These are phyloP conservation scores for Wickerhamomyces subpelliculosus DNA, from an alignment of 805 yeast species.

Conservation along the genomic window DNA sequence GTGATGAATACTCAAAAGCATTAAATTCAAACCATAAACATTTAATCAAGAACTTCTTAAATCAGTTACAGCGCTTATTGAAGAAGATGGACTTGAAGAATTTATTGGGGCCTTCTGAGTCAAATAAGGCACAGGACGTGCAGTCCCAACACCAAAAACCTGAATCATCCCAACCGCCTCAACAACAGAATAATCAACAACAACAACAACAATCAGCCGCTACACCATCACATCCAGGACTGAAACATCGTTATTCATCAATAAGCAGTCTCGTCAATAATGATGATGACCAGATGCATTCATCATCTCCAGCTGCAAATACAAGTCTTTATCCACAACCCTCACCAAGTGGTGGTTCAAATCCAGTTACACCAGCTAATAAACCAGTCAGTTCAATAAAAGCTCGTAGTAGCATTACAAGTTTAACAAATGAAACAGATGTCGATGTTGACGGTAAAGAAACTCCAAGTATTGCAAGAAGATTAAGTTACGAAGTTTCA, in stretches of 20 bases:
- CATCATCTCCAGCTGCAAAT: not conserved
- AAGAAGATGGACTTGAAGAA: slow-evolving; percentile 15
- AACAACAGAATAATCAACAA: slow-evolving; percentile 5
- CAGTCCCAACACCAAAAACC: no score
- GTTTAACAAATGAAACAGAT: slow-evolving; percentile 38
- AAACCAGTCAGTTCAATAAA: slow-evolving; percentile 7
- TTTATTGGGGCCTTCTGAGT: slow-evolving; percentile 7
- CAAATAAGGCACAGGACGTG: slow-evolving; percentile 4
- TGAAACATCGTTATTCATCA: not conserved
- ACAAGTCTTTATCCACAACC: not conserved
- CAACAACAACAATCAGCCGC: not conserved
- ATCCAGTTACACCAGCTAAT: slow-evolving; percentile 4
- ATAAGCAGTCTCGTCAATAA: slow-evolving; percentile 1
- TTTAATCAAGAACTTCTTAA: no score
- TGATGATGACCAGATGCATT: not conserved
- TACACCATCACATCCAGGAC: no score
- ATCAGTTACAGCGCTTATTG: no score
- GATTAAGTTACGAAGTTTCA: slow-evolving; percentile 18
- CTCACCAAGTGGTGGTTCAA: slow-evolving; percentile 1
- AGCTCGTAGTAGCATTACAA: slow-evolving; percentile 17
- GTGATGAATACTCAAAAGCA: no score
- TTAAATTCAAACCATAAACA: no score
- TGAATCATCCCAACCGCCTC: slow-evolving; percentile 4
- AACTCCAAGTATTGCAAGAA: slow-evolving; percentile 28
- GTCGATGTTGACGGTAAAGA: slow-evolving; percentile 35